Conservation (phyloP, 2,329 filamentous ascomycete genomes). For the Mariannaea elegans region DNA sequence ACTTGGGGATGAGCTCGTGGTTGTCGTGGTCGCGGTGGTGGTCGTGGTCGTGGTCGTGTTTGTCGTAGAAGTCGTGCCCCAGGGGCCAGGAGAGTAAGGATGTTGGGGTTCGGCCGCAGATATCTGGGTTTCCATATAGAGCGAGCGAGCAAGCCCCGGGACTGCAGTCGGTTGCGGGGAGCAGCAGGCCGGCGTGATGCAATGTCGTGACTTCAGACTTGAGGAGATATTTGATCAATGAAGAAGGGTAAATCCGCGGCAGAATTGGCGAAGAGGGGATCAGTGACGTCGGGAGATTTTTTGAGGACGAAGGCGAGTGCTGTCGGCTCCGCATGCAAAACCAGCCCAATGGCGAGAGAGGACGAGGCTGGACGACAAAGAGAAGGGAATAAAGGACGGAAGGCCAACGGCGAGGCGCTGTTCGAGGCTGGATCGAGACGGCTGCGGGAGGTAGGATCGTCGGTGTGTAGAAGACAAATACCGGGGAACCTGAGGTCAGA, state of each 20-base stretch:
- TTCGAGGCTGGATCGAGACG: slow-evolving; percentile 30
- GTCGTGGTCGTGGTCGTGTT: slow-evolving; percentile 37
- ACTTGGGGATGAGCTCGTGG: slow-evolving; percentile 34
- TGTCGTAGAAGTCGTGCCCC: slow-evolving; percentile 41
- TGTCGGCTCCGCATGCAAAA: slow-evolving; percentile 35
- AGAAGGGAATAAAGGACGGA: slow-evolving; percentile 30
- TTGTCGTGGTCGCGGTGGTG: slow-evolving; percentile 33
- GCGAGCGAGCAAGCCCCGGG: slow-evolving; percentile 43
- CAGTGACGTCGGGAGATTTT: slow-evolving; percentile 25
- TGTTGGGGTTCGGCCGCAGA: slow-evolving; percentile 50
- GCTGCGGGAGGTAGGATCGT: slow-evolving; percentile 34
- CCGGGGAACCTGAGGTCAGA: slow-evolving; percentile 29
- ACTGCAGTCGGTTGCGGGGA: slow-evolving; percentile 35
- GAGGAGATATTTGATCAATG: slow-evolving; percentile 29
- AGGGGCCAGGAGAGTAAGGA: slow-evolving; percentile 48
- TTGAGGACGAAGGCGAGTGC: slow-evolving; percentile 19
- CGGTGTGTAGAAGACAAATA: slow-evolving; percentile 26
- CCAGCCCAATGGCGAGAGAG: slow-evolving; percentile 28
- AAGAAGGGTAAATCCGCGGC: slow-evolving; percentile 20
- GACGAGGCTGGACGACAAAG: background rate
- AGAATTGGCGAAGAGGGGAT: slow-evolving; percentile 26
- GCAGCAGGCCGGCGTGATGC: slow-evolving; percentile 35
- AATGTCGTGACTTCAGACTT: slow-evolving; percentile 27
- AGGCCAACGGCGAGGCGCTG: slow-evolving; percentile 34
- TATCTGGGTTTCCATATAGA: slow-evolving; percentile 52